These are phyloP conservation scores for Candida vaughaniae DNA, from an alignment of 805 yeast genomes.

Conservation along the genomic window DNA sequence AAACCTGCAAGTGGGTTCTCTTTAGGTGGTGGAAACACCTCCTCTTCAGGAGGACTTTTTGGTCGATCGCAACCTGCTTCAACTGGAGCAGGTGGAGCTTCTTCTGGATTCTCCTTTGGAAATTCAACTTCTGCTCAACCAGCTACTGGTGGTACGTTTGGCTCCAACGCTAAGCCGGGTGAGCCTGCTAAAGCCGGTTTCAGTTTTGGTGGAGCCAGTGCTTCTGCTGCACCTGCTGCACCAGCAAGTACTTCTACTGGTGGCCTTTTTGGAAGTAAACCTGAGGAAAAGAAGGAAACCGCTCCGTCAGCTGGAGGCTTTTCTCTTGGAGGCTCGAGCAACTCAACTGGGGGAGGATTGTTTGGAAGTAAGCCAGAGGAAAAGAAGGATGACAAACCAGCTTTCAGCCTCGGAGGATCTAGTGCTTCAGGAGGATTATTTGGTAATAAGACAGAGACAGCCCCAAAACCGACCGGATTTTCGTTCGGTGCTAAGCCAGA, in stretches of 20 bases:
- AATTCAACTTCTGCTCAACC: constrained; percentile 16
- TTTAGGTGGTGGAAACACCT: constrained; percentile 16
- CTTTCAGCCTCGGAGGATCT: constrained; percentile 13
- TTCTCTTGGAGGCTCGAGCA: constrained; percentile 14
- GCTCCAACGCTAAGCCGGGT: constrained; percentile 11
- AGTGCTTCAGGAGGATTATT: constrained; percentile 5
- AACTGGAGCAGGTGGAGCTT: not conserved
- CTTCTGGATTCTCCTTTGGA: constrained; percentile 17
- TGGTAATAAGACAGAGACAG: constrained; percentile 16
- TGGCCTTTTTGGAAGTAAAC: constrained; percentile 8
- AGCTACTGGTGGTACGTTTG: constrained; percentile 13
- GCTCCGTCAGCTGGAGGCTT: constrained; percentile 15
- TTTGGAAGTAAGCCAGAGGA: constrained; percentile 16
- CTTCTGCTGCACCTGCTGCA: not conserved
- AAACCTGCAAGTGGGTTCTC: constrained; percentile 20
- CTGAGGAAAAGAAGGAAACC: constrained; percentile 21
- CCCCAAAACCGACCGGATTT: constrained; percentile 11
- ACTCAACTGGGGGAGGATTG: constrained; percentile 1
- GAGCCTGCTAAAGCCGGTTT: constrained; percentile 8
- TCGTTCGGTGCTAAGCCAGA: constrained; percentile 13
- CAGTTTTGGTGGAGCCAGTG: constrained; percentile 9
- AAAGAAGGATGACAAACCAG: constrained; percentile 17
- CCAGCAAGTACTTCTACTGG: constrained; percentile 1
- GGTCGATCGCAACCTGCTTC: constrained; percentile 13
- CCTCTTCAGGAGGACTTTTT: constrained; percentile 13